Evolutionary conservation across 2,329 filamentous ascomycete species (phyloP), one percentile per base, ranked within the genome.

Genomic region (Harringtonia lauricola): DNA sequence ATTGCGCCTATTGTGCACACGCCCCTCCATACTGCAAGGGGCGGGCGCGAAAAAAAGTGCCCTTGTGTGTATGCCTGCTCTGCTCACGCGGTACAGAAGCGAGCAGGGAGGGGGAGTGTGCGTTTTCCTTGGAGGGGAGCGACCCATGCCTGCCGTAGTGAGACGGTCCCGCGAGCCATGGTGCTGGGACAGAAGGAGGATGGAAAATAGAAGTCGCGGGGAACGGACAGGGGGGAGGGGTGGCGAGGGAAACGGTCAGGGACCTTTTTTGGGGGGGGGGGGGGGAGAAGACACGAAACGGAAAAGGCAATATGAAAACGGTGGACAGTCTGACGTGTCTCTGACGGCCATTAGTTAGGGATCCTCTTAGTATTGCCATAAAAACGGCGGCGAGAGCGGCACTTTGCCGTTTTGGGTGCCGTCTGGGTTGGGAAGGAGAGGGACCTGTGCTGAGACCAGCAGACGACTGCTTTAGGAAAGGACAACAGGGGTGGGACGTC

Each of bases 21-120:
- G 43, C 50, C 42, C 46, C 50, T 35, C 44, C 41, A 30, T 42
- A 30, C 46, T 50, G 49, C 49, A 50, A 50, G 46, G 49, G 41
- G n/a, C 40, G 30, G 31, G 22, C 30, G 28, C 24, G 24, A 26
- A 26, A 15, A 15, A 17, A 15, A 17, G 28, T 18, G 26, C 33
- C 10, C 28, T 9, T 21, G 30, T 39, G 22, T 15, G 37, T 30
- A 24, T 39, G 39, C 31, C 21, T 18, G 24, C 29, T 38, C 30
- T 38, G n/a, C 33, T 30, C n/a, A n/a, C 33, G 38, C 17, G 24
- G 28, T 19, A 33, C 30, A 26, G 24, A 43, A 44, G 45, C 42
- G 36, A 42, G 24, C 19, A 48, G 37, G 49, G 47, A 47, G 47
- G 49, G 48, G 47, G 45, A 26, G 47, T 46, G 47, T 47, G 49